Base-by-base conservation (phyloP, 106 monocot species). In the Amphibolis antarctica region DNA sequence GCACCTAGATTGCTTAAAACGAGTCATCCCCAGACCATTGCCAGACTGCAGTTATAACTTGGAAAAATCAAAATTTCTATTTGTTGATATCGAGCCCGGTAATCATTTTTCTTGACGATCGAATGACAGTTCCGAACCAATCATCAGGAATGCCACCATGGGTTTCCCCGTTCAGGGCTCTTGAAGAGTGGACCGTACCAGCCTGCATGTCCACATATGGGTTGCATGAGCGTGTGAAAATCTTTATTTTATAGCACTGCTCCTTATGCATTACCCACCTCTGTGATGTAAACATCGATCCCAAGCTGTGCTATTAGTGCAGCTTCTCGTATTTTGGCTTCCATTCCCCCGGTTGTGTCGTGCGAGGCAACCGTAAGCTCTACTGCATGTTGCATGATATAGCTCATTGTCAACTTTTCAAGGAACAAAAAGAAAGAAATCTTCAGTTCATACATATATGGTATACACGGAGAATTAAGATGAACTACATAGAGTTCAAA, bases 261-360 rank as follows among this genome's bases (percentile, higher is more conserved):
- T 49, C 15, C 13, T 49, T 13, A 49, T 49, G 9, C 12, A 46
- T 59, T 1, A 53, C 44, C 53, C 25, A 77, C 94, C 89, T 86
- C 89, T 24, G 86, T 86, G 28, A 96, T 96, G 78, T 82, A 89
- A 9, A 96, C 94, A 77, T 81, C 55, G 28, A 96, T 84, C 51
- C 89, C 94, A 28, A 82, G 86, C 42, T 82, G 86, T 44, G 94
- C 94, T 58, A 96, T 96, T 55, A 55, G 50, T 52, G 89, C 83
- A 55, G 94, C 94, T 77, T 96, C 89, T 46, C 67, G 30, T 71
- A 96, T 86, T 59, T 96, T 96, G 42, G 89, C 76, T 70, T 86
- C 80, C 94, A 96, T 96, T 26, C 94, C 94, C 15, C 94, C 94
- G 25, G 94, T 96, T 15, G 94, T 89, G 62, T 96, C 94, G 70